A percentile compares a stretch with the other conserved stretches of the same genome.
Conservation (phyloP, 2,329 filamentous ascomycete species). For the Aspergillus tanneri region DNA sequence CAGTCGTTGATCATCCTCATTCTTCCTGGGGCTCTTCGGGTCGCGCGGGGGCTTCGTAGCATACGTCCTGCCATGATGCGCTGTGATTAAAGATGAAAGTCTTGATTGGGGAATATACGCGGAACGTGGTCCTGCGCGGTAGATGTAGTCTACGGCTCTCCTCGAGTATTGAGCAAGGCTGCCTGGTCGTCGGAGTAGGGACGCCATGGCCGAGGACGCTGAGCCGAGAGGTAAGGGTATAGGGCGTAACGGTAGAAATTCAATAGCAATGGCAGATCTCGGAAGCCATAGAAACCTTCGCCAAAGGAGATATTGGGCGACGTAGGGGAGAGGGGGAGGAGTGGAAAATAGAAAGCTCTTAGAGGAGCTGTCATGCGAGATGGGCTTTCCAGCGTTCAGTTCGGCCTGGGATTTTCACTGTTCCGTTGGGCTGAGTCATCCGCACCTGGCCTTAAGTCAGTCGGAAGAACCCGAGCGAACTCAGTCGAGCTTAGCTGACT, state of each 20-base stretch:
- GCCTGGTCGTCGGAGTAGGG: conserved; percentile 65
- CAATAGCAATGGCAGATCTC: conserved; percentile 19
- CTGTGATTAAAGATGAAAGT: conserved; percentile 38
- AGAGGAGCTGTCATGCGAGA: conserved; percentile 17
- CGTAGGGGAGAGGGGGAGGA: conserved; percentile 12
- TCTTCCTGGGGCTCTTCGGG: conserved; percentile 45
- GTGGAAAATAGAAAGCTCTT: conserved; percentile 24
- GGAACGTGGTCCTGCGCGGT: conserved; percentile 50
- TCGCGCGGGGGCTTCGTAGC: conserved; percentile 46
- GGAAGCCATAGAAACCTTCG: conserved; percentile 30
- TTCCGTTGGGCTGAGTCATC: conserved; percentile 39
- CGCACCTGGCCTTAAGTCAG: conserved; percentile 4
- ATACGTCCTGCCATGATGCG: conserved; percentile 40
- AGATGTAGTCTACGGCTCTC: conserved; percentile 54
- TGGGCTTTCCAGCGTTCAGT: conserved; percentile 15
- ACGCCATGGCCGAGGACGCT: conserved; percentile 59
- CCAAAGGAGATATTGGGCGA: conserved; percentile 14
- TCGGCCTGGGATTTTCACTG: conserved; percentile 28
- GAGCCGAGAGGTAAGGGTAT: conserved; percentile 29
- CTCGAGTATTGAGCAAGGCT: conserved; percentile 63
- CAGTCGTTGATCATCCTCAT: conserved; percentile 35
- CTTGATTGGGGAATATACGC: conserved; percentile 40
- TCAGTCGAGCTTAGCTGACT: conserved; percentile 4
- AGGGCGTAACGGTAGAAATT: conserved; percentile 13
- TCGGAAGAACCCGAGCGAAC: conserved; percentile 16